Evolutionary conservation across 768 basidiomycete species (phyloP), one percentile per base, ranked within the genome.

Genomic region (Amanita inopinata): DNA sequence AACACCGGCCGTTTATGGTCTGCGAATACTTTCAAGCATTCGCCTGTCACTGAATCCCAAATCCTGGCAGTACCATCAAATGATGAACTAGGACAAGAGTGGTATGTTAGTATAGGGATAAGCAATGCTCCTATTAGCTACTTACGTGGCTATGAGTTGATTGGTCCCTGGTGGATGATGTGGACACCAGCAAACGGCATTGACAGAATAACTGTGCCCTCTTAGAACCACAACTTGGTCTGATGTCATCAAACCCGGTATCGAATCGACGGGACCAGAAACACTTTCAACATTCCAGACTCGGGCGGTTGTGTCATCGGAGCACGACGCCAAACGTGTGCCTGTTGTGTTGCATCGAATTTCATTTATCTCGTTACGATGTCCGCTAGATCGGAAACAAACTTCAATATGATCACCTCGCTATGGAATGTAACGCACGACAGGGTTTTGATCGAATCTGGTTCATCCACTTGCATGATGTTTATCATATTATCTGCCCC

Each of bases 11-110:
- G 72, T 48, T 64, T 75, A 61, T 90, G 85, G 48, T 88, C 83
- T 4, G 60, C 58, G 53, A 94, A 81, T 14, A 78, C 66, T 47
- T 77, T 70, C 24, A 88, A 57, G 55, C 89, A 92, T 33, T 76
- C 70, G 20, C 88, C 88, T 0, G 81, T 81, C 33, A 73, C 70
- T 2, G 80, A 75, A 58, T 92, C 83, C 90, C 90, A 94, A 22
- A 94, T 50, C 31, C 86, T 76, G 3, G 83, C 75, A 1, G 87
- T 85, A 10, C 67, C 65, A 54, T 94, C 91, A 53, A 89, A 89
- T 3, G 87, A 87, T 7, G 80, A 75, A 5, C 85, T 90, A 50
- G 2, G 38, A 25, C 25, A 40, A 25, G 22, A 35, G 42, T 20
- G 18, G 20, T 33, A 34, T 37, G 14, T 49, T 49, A 49, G 12